Evolutionary conservation across 371 early-diverging fungal genomes (phyloP).

Genomic region (Mucor irregularis): DNA sequence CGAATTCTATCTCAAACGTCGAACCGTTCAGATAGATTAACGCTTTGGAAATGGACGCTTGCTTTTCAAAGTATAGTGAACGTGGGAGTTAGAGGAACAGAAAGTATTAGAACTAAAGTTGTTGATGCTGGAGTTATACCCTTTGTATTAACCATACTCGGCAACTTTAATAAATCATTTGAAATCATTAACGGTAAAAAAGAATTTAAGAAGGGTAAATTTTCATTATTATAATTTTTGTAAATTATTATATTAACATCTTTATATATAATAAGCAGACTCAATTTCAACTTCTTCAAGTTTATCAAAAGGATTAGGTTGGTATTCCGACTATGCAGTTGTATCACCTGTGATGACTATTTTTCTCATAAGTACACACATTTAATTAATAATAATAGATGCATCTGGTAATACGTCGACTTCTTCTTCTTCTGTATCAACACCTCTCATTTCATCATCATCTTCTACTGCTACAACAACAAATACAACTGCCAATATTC

Average conservation of each 20-base stretch:
- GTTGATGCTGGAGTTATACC: conserved; percentile 84
- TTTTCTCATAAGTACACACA: neutral
- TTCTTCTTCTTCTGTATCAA: neutral
- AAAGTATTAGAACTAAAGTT: conserved; percentile 77
- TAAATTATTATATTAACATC: neutral
- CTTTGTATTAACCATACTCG: conserved; percentile 76
- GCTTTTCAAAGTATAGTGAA: conserved; percentile 86
- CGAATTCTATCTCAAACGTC: conserved; percentile 68
- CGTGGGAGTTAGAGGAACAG: conserved; percentile 83
- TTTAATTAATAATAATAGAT: neutral
- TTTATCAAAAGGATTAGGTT: conserved; percentile 14
- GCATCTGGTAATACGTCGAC: neutral
- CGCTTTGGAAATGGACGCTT: conserved; percentile 81
- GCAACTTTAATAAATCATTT: conserved; percentile 61
- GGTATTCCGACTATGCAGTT: conserved; percentile 28
- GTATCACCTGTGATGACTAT: conserved; percentile 11
- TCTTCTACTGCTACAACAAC: neutral
- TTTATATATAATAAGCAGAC: neutral
- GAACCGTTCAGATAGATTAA: conserved; percentile 62
- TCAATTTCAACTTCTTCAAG: neutral
- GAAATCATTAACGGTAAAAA: conserved; percentile 61
- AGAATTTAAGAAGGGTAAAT: conserved; percentile 45
- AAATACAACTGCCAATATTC: too few relatives aligned
- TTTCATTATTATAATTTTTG: neutral
- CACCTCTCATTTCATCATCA: neutral